Percentiles rank a stretch among this genome's conserved stretches.
Evolutionary conservation across 306 rosid genomes (phyloP).

Genomic region (Ziziphus jujuba): DNA sequence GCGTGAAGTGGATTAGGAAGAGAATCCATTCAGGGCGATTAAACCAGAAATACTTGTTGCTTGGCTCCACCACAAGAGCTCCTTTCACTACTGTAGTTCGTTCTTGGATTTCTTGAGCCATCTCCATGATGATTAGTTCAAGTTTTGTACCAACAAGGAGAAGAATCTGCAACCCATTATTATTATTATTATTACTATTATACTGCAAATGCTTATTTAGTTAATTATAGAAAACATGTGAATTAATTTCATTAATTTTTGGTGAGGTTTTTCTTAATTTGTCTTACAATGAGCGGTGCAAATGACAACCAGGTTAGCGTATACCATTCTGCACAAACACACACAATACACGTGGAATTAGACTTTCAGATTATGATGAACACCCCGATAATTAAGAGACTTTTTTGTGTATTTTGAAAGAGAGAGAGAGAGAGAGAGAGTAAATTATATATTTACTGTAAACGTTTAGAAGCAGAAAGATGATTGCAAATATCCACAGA

Average conservation of each 20-base stretch:
- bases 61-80: constrained; percentile 58
- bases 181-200: neutral
- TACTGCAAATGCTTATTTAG: too few species aligned
- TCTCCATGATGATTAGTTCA: constrained; percentile 58
- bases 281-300: constrained; percentile 54
- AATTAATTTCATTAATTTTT: neutral
- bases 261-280: neutral
- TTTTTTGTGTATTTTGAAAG: neutral
- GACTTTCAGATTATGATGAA: neutral
- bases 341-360: neutral
- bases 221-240: neutral
- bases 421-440: neutral
- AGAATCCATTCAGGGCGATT: constrained; percentile 60
- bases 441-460: constrained; percentile 36
- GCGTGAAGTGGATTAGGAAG: constrained; percentile 56
- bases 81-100: constrained; percentile 57
- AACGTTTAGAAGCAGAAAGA: constrained; percentile 59
- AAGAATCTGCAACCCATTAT: constrained; percentile 38
- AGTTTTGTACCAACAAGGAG: constrained; percentile 60
- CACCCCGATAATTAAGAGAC: neutral
- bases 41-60: constrained; percentile 66
- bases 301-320: constrained; percentile 52
- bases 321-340: constrained; percentile 49
- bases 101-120: constrained; percentile 75
- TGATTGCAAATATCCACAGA: constrained; percentile 50